A percentile compares a stretch with the other conserved stretches of the same genome.
Evolutionary conservation across 2,329 filamentous ascomycete genomes (phyloP).

Genomic region (Penicillium sclerotigenum): DNA sequence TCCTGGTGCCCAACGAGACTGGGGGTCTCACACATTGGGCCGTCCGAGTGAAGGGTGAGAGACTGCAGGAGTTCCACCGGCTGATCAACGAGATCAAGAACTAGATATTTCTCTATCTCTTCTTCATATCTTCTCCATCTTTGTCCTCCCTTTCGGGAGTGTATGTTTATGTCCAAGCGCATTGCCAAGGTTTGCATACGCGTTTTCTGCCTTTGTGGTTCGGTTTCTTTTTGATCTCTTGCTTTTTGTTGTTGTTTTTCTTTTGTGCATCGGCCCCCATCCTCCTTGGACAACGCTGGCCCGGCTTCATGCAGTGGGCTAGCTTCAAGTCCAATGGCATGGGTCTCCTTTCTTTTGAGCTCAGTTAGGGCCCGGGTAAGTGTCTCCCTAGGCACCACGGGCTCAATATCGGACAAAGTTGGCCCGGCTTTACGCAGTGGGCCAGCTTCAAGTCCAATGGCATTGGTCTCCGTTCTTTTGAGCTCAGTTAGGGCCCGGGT

Average conservation of each 20-base stretch:
- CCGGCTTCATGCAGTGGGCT: too few species aligned
- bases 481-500: neutral
- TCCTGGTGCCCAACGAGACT: conserved; percentile 52
- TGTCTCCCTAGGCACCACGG: neutral
- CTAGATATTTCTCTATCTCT: conserved; percentile 3
- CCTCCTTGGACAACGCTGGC: neutral
- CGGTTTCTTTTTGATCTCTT: neutral
- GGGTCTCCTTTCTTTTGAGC: too few species aligned
- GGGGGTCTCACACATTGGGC: conserved; percentile 67
- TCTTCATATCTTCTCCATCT: neutral
- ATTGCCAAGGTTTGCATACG: conserved; percentile 6
- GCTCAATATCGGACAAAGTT: neutral
- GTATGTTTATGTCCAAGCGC: conserved; percentile 9
- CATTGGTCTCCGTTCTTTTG: neutral
- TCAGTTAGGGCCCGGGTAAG: neutral
- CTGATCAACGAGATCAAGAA: conserved; percentile 21
- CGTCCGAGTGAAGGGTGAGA: conserved; percentile 59
- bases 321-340: too few species aligned
- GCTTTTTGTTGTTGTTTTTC: neutral
- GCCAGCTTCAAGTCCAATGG: neutral
- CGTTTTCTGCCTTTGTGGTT: neutral
- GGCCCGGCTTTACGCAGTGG: neutral
- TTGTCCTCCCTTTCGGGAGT: conserved; percentile 1
- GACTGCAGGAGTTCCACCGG: conserved; percentile 9
- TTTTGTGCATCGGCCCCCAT: neutral